Evolutionary conservation across 116 monocot genomes (phyloP), one percentile per base, ranked within the genome.

Genomic region (Phalaenopsis hybrid): DNA sequence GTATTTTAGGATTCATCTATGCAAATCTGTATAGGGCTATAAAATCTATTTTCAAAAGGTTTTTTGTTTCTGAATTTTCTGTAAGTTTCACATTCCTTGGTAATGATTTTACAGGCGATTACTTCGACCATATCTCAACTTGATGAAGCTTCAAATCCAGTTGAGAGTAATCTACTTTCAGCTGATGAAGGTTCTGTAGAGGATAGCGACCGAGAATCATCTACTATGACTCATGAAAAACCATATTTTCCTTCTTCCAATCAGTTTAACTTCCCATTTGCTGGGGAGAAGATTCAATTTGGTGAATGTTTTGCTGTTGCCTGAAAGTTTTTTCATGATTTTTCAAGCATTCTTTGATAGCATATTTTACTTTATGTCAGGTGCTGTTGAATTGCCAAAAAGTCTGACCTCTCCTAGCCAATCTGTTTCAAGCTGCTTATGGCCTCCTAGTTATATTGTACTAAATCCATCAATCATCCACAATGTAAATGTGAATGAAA

Each of bases 281-380:
- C 88, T 61, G 94, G 92, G 80, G 93, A 94, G 82, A 98, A 91
- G 88, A 98, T 98, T 83, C 91, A 93, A 81, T 93, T 88, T 86
- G 90, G 91, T 89, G 79, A 75, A 78, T 70, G 18, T 78, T 83
- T 48, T 21, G 46, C 33, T 70, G 34, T 34, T 70, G 21, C 11
- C 4, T 72, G 44, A 75, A 44, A 75, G 20, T 41, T 21, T 44
- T 33, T 44, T 11, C 18, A 75, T 75, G 20, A 41, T 75, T 43
- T 75, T 18, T 44, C 6, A 44, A 20, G 75, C 20, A 44, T 44
- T 11, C 4, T 44, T 44, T 75, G 3, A 44, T 12, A 75, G 1
- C 65, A 74, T 4, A 80, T 74, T 49, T 69, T 46, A 45, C 52
- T 85, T 58, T 16, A 11, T 37, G 85, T 75, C 51, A 93, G 93